A percentile compares a stretch with the other conserved stretches of the same genome.
phyloP scores from a whole-genome alignment of 345 rosid species.

The Arabis hirsuta region DNA sequence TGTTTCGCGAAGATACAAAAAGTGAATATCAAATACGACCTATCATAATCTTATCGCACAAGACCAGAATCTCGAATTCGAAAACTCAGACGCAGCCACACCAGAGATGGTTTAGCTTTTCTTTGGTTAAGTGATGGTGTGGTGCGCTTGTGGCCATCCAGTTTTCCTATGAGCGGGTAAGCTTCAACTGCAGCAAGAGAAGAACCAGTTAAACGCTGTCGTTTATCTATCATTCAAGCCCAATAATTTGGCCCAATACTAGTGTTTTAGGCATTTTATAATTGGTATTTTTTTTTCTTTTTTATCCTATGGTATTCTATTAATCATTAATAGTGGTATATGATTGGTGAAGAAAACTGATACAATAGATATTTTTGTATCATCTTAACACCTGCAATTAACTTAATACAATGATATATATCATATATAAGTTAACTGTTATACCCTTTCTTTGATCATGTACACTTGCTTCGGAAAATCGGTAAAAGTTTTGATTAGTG shows the following conservation, averaged over 20 bases:
- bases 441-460: no score
- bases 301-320: no score
- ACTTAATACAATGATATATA: no score
- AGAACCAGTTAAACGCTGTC: not conserved
- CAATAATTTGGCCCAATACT: slow-evolving; percentile 8
- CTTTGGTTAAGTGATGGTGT: slow-evolving; percentile 32
- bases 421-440: no score
- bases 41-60: not conserved
- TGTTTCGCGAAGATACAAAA: slow-evolving; percentile 1
- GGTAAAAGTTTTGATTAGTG: no score
- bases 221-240: not conserved
- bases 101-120: slow-evolving; percentile 13
- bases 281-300: not conserved
- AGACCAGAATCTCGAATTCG: slow-evolving; percentile 6
- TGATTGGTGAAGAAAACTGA: no score
- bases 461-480: no score
- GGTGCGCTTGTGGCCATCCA: slow-evolving; percentile 48
- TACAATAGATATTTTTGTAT: no score
- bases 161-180: slow-evolving; percentile 40
- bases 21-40: slow-evolving; percentile 13
- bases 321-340: no score
- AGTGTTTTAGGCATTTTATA: not conserved
- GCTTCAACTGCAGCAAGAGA: slow-evolving; percentile 14
- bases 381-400: no score
- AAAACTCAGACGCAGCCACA: slow-evolving; percentile 9